phyloP scores from a whole-genome alignment of 176 grass and related monocot genomes.

The Aegilops tauschii region DNA sequence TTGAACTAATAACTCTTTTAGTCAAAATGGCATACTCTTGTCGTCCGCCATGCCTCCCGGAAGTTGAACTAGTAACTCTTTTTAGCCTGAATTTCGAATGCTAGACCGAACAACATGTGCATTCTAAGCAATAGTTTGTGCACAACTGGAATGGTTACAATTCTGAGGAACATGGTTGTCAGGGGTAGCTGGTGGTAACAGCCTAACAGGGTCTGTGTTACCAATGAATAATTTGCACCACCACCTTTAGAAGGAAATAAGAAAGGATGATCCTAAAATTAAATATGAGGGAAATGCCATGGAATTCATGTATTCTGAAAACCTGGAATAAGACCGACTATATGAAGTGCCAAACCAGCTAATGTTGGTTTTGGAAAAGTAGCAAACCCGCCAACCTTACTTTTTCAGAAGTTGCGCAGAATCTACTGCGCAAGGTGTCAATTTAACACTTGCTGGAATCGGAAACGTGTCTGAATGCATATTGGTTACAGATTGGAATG shows the following conservation, averaged over 20 bases:
- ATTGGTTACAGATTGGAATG: not conserved
- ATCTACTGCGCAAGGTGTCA: conserved; percentile 30
- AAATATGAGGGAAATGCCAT: too few relatives aligned
- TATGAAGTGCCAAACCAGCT: too few relatives aligned
- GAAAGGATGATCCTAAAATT: not conserved
- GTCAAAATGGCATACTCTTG: not conserved
- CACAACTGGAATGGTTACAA: not conserved
- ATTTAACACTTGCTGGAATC: not conserved
- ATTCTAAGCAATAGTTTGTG: not conserved
- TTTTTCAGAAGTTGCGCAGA: not conserved
- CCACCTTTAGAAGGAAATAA: conserved; percentile 33
- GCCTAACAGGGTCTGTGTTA: not conserved
- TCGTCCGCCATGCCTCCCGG: not conserved
- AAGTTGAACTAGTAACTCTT: not conserved
- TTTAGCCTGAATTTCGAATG: not conserved
- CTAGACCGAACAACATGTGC: not conserved
- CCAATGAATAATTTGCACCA: conserved; percentile 2
- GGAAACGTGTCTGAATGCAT: not conserved
- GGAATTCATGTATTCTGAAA: too few relatives aligned
- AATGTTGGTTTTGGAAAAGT: too few relatives aligned
- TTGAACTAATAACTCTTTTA: not conserved
- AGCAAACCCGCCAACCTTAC: too few relatives aligned
- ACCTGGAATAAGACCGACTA: too few relatives aligned
- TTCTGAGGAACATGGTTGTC: conserved; percentile 23
- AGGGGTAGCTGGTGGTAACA: not conserved